A percentile compares a stretch with the other conserved stretches of the same genome.
phyloP scores from a whole-genome alignment of 768 basidiomycete species.

The Lentinula guzmanii region DNA sequence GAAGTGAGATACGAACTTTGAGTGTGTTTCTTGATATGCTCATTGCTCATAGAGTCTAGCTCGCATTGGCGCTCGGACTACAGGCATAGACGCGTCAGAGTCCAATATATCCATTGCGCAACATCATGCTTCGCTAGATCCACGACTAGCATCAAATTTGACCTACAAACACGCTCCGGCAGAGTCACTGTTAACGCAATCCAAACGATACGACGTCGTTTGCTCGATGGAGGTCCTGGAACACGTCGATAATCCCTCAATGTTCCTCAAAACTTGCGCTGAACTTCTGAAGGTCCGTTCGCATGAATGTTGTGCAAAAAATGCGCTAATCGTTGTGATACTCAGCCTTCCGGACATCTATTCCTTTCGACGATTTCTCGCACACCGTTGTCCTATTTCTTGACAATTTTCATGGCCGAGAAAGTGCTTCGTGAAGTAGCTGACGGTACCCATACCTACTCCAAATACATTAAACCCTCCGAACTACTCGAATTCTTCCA shows the following conservation, averaged over 20 bases:
- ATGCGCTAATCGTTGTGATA: background rate
- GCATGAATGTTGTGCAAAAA: background rate
- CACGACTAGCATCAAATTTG: slow-evolving; percentile 36
- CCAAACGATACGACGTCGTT: slow-evolving; percentile 80
- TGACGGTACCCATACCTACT: slow-evolving; percentile 85
- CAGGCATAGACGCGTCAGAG: slow-evolving; percentile 89
- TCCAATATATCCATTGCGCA: slow-evolving; percentile 84
- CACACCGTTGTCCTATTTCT: slow-evolving; percentile 62
- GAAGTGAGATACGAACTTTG: slow-evolving; percentile 50
- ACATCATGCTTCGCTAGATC: slow-evolving; percentile 77
- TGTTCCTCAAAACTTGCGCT: slow-evolving; percentile 78
- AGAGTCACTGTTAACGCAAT: slow-evolving; percentile 62
- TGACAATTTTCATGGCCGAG: slow-evolving; percentile 79
- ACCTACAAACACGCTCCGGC: slow-evolving; percentile 70
- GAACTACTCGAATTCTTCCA: slow-evolving; percentile 85
- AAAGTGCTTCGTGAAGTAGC: slow-evolving; percentile 73
- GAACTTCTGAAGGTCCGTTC: slow-evolving; percentile 76
- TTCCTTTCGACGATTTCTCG: slow-evolving; percentile 95
- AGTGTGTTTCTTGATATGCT: slow-evolving; percentile 2
- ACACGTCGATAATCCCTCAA: slow-evolving; percentile 89
- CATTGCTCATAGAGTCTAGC: slow-evolving; percentile 61
- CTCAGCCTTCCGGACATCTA: slow-evolving; percentile 92
- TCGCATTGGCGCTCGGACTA: slow-evolving; percentile 78
- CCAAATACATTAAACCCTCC: slow-evolving; percentile 82
- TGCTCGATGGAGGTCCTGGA: slow-evolving; percentile 98